Evolutionary conservation across 352 stramenopile species (phyloP), one percentile per base, ranked within the genome.

Genomic region (Phytophthora pisi): DNA sequence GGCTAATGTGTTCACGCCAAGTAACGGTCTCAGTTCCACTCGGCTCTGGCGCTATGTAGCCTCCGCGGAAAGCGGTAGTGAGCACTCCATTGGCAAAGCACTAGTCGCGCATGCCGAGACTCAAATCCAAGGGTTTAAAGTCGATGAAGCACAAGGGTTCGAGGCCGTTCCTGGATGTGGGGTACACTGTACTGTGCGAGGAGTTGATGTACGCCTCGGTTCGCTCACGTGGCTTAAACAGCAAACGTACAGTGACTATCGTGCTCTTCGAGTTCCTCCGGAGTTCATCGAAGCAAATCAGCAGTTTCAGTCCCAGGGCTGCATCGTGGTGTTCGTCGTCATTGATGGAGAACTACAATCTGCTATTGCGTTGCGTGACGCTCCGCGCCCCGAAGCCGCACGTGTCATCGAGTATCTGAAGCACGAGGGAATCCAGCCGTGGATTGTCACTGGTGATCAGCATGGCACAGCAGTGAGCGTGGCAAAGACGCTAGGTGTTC

Each of bases 381-480:
- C 72, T 10, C 62, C 70, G n/a, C 81, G 83, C 20, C 61, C 73
- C 0, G 85, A 94, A 54, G 81, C 85, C 3, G 74, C 64, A 15
- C 65, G 69, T 47, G 80, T 91, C 18, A 71, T 93, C 5, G 75
- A 88, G 20, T 58, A 86, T 31, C 68, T 94, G 3, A 78, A 79
- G 23, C 69, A 62, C 31, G 72, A 79, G 6, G 77, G 72, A n/a
- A 78, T 94, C 55, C 79, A 92, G 56, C 68, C 84, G 16, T 92
- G 82, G 80, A 87, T 94, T 58, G 79, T 94, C 28, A 93, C 84
- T 2, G 86, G 84, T n/a, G 86, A 94, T 38, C 82, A 92, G 43
- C 76, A 71, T 18, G 77, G 80, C 15, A 93, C 82, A 1, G 84
- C 84, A 1, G 66, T 85, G 5, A 77, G 65, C 5, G 77, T 93